Base-by-base conservation (phyloP, 169 alveolate genomes). In the Eimeria brunetti region DNA sequence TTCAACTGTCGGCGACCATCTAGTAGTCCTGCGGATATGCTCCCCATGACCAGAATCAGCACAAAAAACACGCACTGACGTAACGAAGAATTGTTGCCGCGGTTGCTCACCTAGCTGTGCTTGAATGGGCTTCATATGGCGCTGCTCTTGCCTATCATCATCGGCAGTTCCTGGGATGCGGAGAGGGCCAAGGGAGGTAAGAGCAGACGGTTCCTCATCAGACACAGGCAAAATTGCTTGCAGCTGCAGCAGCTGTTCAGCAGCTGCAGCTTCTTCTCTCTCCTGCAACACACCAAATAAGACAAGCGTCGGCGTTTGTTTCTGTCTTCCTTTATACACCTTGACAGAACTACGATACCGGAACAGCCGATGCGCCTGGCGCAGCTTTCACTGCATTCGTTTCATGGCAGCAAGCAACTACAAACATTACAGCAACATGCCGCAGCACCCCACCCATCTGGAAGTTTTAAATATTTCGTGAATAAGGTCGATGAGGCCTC, bases 201-300 rank as follows among this genome's bases (percentile, higher is more conserved):
- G 58, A 75, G 36, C 51, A n/a, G 16, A 36, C 9, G 84, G 88
- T 67, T 78, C 88, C 44, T 46, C 49, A 49, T 44, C 88, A 46
- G 56, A 62, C 41, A 44, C 67, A 11, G 60, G 88, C 22, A 64
- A 41, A 27, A n/a, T 38, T 8, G 92, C 81, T 83, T 60, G 92
- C 36, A 86, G 81, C 51, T 86, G 92, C 92, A 86, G 80, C 92
- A 86, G 83, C 81, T 86, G 83, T 44, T 86, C 83, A 38, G 83
- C 81, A 22, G 92, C 92, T 44, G 92, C 92, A 27, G 78, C 92
- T 36, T 86, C 92, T 44, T 86, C 92, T 33, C 81, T 22, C 92
- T 86, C 67, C 92, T 86, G 81, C 83, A 86, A 64, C 81, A 58
- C 46, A 18, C 60, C 44, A 86, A 86, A 38, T 24, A 86, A 27